Evolutionary conservation across 1,284 basidiomycete species (phyloP).

Genomic region (Papiliotrema fonsecae): DNA sequence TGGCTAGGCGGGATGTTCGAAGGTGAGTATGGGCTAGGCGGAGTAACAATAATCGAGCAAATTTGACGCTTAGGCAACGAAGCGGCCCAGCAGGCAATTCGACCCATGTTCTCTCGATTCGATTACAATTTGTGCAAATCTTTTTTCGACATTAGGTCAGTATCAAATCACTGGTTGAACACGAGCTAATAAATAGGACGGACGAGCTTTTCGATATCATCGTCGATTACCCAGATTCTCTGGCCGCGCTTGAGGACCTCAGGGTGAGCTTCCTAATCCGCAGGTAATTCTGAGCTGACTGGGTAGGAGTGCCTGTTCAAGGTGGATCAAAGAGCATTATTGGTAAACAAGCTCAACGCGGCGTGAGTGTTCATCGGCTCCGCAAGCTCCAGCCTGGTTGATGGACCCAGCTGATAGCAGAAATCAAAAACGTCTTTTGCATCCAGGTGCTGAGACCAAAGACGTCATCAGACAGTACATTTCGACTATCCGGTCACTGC

Average conservation of each 20-base stretch:
- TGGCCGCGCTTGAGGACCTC: slow-evolving; percentile 79
- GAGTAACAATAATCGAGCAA: neutral
- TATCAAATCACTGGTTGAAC: neutral
- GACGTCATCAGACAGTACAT: slow-evolving; percentile 90
- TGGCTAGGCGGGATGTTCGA: slow-evolving; percentile 78
- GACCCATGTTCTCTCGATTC: slow-evolving; percentile 77
- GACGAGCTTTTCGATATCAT: slow-evolving; percentile 93
- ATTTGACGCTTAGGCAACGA: slow-evolving; percentile 14
- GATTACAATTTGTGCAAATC: slow-evolving; percentile 88
- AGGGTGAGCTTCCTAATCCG: slow-evolving; percentile 52
- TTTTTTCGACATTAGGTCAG: slow-evolving; percentile 77
- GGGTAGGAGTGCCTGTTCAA: slow-evolving; percentile 39
- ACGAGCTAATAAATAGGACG: slow-evolving; percentile 54
- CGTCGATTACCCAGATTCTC: slow-evolving; percentile 84
- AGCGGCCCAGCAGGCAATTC: slow-evolving; percentile 54
- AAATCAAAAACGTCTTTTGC: slow-evolving; percentile 79
- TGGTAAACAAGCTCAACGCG: slow-evolving; percentile 41
- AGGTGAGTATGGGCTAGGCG: slow-evolving; percentile 22
- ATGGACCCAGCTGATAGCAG: slow-evolving; percentile 48
- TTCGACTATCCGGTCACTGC: slow-evolving; percentile 85
- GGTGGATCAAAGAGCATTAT: slow-evolving; percentile 34
- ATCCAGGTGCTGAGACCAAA: slow-evolving; percentile 93
- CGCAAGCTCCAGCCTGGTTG: slow-evolving; percentile 3
- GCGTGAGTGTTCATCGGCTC: slow-evolving; percentile 27
- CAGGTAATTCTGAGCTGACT: slow-evolving; percentile 3